Percentiles rank a stretch among this genome's conserved stretches.
These are phyloP conservation scores for Cetraspora pellucida DNA, from an alignment of 192 early-diverging fungal species.

Conservation along the genomic window DNA sequence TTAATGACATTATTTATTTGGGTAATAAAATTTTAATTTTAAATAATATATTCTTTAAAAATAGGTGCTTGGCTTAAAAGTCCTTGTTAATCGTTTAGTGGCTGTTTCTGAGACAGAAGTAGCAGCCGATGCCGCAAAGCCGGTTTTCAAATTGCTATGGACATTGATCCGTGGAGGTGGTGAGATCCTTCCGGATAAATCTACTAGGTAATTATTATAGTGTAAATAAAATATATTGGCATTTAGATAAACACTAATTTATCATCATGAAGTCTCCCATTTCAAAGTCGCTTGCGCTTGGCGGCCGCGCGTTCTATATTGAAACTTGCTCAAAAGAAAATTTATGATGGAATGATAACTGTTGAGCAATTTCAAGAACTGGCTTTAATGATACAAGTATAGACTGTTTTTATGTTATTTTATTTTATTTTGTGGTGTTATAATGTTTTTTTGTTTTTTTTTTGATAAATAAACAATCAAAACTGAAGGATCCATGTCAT, in stretches of 20 bases:
- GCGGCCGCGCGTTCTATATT: conserved; percentile 66
- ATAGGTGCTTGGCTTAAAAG: conserved; percentile 63
- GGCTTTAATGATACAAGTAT: conserved; percentile 63
- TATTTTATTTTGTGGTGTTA: neutral
- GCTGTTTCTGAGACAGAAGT: conserved; percentile 41
- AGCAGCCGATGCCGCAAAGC: conserved; percentile 47
- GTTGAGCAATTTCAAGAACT: conserved; percentile 60
- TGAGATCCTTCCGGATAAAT: conserved; percentile 56
- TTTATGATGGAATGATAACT: conserved; percentile 58
- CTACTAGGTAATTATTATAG: conserved; percentile 41
- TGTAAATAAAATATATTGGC: too few species aligned
- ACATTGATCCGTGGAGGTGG: conserved; percentile 66
- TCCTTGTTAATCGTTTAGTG: conserved; percentile 68
- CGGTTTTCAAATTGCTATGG: conserved; percentile 65
- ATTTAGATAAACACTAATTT: too few species aligned
- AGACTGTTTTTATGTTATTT: neutral
- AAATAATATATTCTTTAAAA: conserved; percentile 36
- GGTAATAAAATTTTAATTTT: too few species aligned
- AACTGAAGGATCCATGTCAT: conserved; percentile 69
- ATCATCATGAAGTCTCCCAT: conserved; percentile 40
- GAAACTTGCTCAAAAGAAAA: conserved; percentile 55
- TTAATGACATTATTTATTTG: too few species aligned
- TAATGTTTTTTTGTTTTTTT: conserved; percentile 16
- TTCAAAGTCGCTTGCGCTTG: conserved; percentile 68
- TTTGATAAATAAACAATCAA: neutral